Evolutionary conservation across 2,329 filamentous ascomycete species (phyloP).

Genomic region (Talaromyces verruculosus): DNA sequence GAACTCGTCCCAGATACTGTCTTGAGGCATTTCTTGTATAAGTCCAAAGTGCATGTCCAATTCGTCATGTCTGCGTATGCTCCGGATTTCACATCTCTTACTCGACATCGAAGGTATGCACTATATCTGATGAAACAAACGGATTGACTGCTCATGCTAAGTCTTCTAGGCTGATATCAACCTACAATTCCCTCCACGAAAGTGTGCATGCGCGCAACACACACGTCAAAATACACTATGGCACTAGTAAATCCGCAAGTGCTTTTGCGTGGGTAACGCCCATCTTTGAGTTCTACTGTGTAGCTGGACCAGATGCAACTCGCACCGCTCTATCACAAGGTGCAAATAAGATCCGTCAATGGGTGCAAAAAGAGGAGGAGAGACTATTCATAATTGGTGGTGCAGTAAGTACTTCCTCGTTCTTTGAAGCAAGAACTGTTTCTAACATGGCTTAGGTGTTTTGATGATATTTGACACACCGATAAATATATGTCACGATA

Average conservation of each 20-base stretch:
- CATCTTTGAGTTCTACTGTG: constrained; percentile 88
- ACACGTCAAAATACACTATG: constrained; percentile 83
- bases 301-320: constrained; percentile 71
- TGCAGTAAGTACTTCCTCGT: constrained; percentile 59
- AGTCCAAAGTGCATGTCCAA: constrained; percentile 90
- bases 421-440: neutral
- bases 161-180: constrained; percentile 64
- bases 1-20: constrained; percentile 79
- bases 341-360: constrained; percentile 85
- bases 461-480: neutral
- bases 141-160: constrained; percentile 21
- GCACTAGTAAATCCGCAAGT: constrained; percentile 70
- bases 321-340: constrained; percentile 72
- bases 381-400: constrained; percentile 95
- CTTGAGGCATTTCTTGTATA: constrained; percentile 91
- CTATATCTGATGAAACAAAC: constrained; percentile 22
- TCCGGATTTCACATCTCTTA: constrained; percentile 62
- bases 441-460: constrained; percentile 10
- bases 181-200: constrained; percentile 83
- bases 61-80: constrained; percentile 85
- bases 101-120: constrained; percentile 61
- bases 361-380: constrained; percentile 89
- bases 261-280: constrained; percentile 89
- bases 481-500: neutral
- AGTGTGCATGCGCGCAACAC: constrained; percentile 81